Base-by-base conservation (phyloP, 805 yeast genomes). In the Starmerella cellae region DNA sequence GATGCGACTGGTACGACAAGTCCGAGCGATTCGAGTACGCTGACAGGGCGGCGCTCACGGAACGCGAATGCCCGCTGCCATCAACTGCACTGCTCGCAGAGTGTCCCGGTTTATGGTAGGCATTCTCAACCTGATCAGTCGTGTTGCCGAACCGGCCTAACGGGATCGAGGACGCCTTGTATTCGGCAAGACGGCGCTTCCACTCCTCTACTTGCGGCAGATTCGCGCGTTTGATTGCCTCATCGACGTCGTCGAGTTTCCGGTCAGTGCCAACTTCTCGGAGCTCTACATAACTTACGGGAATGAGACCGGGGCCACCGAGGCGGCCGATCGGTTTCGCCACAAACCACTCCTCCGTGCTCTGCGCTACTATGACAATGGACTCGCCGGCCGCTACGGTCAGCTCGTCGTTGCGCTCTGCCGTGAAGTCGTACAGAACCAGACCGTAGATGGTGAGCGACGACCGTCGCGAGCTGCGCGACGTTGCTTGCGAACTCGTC, bases 281-380 rank as follows among this genome's bases (percentile, higher is more conserved):
- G 29, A 88, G 71, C 56, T 84, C 82, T 20, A 91, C 91, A 55
- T 82, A 91, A 17, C 82, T 74, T 4, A 83, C 87, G 0, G 99
- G 98, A 6, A 91, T 93, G 36, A 91, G 68, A 1, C 99, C 98
- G 0, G 97, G 97, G 1, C 96, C 98, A 21, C 98, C 97, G 30
- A 91, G 67, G 42, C 96, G 69, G 46, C 88, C 93, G 34, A 91
- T 82, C 13, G 95, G 95, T 60, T 91, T 91, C 4, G 96, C 97
- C 46, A 91, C 91, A 54, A 85, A 87, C 99, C 99, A 91, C 63
- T 93, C 99, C 50, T 69, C 81, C 43, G 84, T 85, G 57, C 88
- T 94, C 61, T 88, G 96, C 2, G 99, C 99, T 62, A 95, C 88
- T 11, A 93, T 75, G 24, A 87, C 82, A 48, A 91, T 71, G 54